Percentiles rank a stretch among this genome's conserved stretches.
Evolutionary conservation across 345 rosid species (phyloP).

Genomic region (Combretum micranthum): DNA sequence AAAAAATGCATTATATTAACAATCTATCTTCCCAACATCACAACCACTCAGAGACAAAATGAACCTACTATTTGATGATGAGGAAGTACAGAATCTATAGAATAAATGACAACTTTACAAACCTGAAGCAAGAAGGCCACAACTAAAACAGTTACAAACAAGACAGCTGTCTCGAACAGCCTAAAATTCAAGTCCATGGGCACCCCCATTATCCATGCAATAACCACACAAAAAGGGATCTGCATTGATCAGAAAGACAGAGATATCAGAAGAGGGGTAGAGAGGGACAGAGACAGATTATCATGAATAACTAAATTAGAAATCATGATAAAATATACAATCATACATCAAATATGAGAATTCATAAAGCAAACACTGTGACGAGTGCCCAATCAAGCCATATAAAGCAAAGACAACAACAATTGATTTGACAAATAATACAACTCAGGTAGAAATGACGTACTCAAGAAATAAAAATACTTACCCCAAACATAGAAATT

Average conservation of each 20-base stretch:
- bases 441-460: not conserved
- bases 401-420: not conserved
- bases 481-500: slow-evolving; percentile 92
- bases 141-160: slow-evolving; percentile 40
- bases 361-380: no score
- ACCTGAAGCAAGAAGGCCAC: slow-evolving; percentile 59
- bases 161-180: slow-evolving; percentile 44
- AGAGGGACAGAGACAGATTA: not conserved
- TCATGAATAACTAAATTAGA: no score
- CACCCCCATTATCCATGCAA: slow-evolving; percentile 43
- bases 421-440: not conserved
- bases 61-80: no score
- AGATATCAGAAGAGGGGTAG: no score
- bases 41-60: no score
- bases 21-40: no score
- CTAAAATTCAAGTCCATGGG: slow-evolving; percentile 44
- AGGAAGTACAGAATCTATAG: no score
- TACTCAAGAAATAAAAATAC: slow-evolving; percentile 10
- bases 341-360: no score
- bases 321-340: no score
- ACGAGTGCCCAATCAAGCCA: no score
- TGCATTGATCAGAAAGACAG: slow-evolving; percentile 5
- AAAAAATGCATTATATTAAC: no score
- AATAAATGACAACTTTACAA: not conserved
- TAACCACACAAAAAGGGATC: slow-evolving; percentile 49